phyloP scores from a whole-genome alignment of 2,329 filamentous ascomycete species.

The Hypomyces rosellus region DNA sequence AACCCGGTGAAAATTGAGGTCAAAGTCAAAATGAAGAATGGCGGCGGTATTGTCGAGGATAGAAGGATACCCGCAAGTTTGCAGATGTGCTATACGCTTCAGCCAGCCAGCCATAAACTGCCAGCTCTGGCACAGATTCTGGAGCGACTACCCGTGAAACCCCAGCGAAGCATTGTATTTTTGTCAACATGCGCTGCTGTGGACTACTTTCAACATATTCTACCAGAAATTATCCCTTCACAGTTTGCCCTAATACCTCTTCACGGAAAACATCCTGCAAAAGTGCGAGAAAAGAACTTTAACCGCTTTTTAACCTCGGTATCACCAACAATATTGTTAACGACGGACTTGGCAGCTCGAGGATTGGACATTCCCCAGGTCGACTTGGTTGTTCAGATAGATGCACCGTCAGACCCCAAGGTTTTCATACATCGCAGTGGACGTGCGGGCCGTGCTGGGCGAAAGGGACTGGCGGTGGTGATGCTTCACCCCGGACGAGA shows the following conservation, averaged over 20 bases:
- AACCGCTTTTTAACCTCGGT: conserved; percentile 69
- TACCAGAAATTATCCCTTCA: conserved; percentile 65
- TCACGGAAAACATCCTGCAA: conserved; percentile 86
- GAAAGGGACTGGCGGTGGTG: conserved; percentile 77
- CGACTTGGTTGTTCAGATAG: conserved; percentile 84
- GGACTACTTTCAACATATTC: conserved; percentile 82
- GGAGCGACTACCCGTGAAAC: conserved; percentile 60
- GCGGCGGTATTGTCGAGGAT: conserved; percentile 64
- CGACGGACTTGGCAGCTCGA: conserved; percentile 85
- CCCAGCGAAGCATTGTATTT: conserved; percentile 84
- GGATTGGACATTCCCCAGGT: conserved; percentile 89
- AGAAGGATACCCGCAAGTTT: conserved; percentile 85
- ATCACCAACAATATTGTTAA: conserved; percentile 74
- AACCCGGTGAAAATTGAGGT: conserved; percentile 95
- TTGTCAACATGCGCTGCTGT: conserved; percentile 91
- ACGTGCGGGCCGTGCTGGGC: conserved; percentile 80
- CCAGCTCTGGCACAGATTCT: conserved; percentile 68
- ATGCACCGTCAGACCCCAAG: conserved; percentile 79
- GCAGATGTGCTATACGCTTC: conserved; percentile 80
- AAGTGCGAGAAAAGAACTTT: conserved; percentile 85
- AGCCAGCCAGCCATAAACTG: conserved; percentile 72
- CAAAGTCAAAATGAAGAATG: conserved; percentile 67
- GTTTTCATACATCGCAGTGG: conserved; percentile 93
- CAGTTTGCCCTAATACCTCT: conserved; percentile 69
- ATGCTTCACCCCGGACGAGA: conserved; percentile 80